Evolutionary conservation across 352 stramenopile genomes (phyloP).

Genomic region (Globisporangium okanoganense): DNA sequence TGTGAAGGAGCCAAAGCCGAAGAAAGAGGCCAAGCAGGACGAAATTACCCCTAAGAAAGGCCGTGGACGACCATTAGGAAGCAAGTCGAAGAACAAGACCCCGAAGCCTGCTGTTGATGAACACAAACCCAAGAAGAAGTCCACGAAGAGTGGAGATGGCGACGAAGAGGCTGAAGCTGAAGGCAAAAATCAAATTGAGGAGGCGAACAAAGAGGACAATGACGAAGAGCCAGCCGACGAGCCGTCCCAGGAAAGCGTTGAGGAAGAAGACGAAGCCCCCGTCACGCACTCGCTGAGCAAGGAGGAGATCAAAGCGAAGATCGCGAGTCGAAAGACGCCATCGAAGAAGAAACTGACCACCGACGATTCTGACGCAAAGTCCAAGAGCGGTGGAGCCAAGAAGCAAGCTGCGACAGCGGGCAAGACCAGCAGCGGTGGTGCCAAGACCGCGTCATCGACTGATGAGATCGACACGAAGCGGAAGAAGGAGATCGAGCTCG

Average conservation of each 20-base stretch:
- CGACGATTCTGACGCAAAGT: conserved; percentile 24
- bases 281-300: conserved; percentile 43
- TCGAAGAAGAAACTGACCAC: conserved; percentile 47
- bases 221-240: conserved; percentile 10
- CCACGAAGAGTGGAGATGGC: neutral
- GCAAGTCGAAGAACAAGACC: conserved; percentile 39
- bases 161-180: conserved; percentile 16
- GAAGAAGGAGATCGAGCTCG: conserved; percentile 79
- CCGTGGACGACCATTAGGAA: conserved; percentile 37
- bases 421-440: conserved; percentile 18
- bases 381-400: conserved; percentile 25
- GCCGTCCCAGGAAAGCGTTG: conserved; percentile 14
- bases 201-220: conserved; percentile 8
- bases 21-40: conserved; percentile 19
- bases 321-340: conserved; percentile 61
- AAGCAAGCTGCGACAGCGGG: conserved; percentile 27
- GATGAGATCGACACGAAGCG: conserved; percentile 66
- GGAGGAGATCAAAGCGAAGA: conserved; percentile 76
- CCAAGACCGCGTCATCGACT: conserved; percentile 25
- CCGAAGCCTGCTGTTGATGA: neutral
- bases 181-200: neutral
- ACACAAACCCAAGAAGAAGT: conserved; percentile 29
- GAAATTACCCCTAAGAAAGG: conserved; percentile 31
- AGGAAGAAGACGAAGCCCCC: conserved; percentile 43
- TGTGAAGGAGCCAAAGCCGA: conserved; percentile 14